These are phyloP conservation scores for Plasmodium ovale DNA, from an alignment of 169 alveolate species.

Conservation along the genomic window DNA sequence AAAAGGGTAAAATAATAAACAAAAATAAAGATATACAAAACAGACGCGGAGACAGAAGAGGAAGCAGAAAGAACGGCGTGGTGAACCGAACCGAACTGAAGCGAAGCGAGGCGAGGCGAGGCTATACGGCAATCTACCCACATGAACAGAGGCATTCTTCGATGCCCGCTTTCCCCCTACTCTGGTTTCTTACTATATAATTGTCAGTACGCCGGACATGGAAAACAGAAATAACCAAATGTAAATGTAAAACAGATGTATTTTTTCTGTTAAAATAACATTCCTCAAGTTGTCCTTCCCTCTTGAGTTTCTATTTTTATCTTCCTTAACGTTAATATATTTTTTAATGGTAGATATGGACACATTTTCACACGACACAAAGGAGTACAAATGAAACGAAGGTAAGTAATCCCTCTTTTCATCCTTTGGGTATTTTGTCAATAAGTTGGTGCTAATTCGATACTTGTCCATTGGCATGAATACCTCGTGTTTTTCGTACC, in stretches of 20 bases:
- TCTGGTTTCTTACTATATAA: conserved; percentile 17
- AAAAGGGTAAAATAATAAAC: neutral
- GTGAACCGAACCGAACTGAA: too few species aligned
- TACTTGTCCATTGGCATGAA: conserved; percentile 67
- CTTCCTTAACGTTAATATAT: conserved; percentile 13
- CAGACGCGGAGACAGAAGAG: neutral
- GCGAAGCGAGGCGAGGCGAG: too few species aligned
- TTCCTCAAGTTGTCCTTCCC: conserved; percentile 41
- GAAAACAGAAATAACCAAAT: conserved; percentile 27
- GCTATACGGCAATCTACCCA: too few species aligned
- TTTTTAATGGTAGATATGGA: conserved; percentile 41
- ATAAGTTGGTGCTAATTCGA: conserved; percentile 20
- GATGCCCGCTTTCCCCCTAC: neutral
- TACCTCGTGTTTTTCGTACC: conserved; percentile 41
- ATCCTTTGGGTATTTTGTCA: conserved; percentile 47
- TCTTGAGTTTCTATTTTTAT: conserved; percentile 10
- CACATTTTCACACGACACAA: conserved; percentile 32
- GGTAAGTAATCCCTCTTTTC: conserved; percentile 70
- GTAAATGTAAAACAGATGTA: conserved; percentile 29
- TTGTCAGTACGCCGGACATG: neutral
- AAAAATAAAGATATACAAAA: neutral
- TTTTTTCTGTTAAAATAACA: conserved; percentile 29
- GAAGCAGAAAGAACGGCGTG: neutral
- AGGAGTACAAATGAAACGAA: conserved; percentile 45
- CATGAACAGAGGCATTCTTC: too few species aligned